Base-by-base conservation (phyloP, 352 stramenopile species). In the Phytopythium kandeliae region DNA sequence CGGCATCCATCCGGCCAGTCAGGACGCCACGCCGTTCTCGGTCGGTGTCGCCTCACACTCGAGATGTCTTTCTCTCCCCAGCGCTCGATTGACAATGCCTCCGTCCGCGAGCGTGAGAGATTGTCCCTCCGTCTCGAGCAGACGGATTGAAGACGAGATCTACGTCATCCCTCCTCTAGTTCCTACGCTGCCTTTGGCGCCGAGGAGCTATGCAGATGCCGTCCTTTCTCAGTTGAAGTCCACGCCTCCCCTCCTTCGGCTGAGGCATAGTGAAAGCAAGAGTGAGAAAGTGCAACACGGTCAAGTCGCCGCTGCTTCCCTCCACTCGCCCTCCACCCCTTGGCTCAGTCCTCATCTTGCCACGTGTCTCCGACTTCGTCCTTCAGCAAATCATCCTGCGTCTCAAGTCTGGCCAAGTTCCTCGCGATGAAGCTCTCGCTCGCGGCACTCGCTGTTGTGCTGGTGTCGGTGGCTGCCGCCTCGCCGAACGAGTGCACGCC, bases 261-360 rank as follows among this genome's bases (percentile, higher is more conserved):
- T 16, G n/a, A 21, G 19, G 7, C 22, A 46, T 46, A 46, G 40
- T 46, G 40, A 46, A n/a, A 46, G 3, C 40, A 33, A 46, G 40
- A 46, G 24, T 24, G 25, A 31, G 40, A 46, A 19, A 21, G 40
- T 46, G 40, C 40, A 46, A 31, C 40, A 24, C 16, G 40, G 11
- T 46, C 10, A 15, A n/a, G n/a, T n/a, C n/a, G n/a, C n/a, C n/a
- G n/a, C n/a, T n/a, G n/a, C n/a, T n/a, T n/a, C n/a, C n/a, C n/a
- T n/a, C n/a, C n/a, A n/a, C n/a, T n/a, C n/a, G n/a, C n/a, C n/a
- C n/a, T n/a, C n/a, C n/a, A n/a, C n/a, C n/a, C n/a, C 17, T 6
- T 24, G 1, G 17, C 40, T 46, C 40, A 46, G 9, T 46, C 15
- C 40, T 46, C 22, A 46, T 33, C 21, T 46, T 46, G 40, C 40